Conservation (phyloP, 345 rosid genomes). For the Gossypium turneri region DNA sequence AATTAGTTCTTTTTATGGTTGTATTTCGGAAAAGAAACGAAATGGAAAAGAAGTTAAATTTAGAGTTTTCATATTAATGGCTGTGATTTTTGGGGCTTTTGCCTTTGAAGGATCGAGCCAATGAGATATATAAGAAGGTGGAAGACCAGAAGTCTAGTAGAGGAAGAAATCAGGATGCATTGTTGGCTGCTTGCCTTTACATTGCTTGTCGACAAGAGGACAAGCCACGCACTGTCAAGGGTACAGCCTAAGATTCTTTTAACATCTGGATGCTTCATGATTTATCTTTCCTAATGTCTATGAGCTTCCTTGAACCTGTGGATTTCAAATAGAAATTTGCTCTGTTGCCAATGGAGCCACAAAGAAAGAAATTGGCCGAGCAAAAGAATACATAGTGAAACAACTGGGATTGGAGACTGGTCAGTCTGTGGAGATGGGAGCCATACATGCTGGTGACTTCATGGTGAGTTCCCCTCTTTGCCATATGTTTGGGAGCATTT, state of each 20-base stretch:
- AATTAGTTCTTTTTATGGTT: no score
- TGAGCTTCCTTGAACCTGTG: constrained; percentile 61
- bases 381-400: constrained; percentile 98
- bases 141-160: constrained; percentile 98
- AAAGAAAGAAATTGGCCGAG: constrained; percentile 99
- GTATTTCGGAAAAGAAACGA: no score
- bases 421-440: constrained; percentile 91
- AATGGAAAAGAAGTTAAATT: not conserved
- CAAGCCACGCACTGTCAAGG: constrained; percentile 98
- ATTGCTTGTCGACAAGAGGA: constrained; percentile 99
- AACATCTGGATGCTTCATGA: constrained; percentile 53
- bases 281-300: constrained; percentile 47
- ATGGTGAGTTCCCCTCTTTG: constrained; percentile 50
- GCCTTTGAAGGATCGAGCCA: constrained; percentile 80
- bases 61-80: not conserved
- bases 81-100: constrained; percentile 6
- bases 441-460: constrained; percentile 95
- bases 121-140: constrained; percentile 50
- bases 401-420: constrained; percentile 93
- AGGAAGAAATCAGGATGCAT: constrained; percentile 97
- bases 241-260: constrained; percentile 68
- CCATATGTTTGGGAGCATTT: constrained; percentile 10
- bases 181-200: constrained; percentile 96
- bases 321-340: constrained; percentile 88
- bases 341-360: constrained; percentile 98